Evolutionary conservation across 208 protist genomes (phyloP).

Genomic region (Crithidia fasciculata): DNA sequence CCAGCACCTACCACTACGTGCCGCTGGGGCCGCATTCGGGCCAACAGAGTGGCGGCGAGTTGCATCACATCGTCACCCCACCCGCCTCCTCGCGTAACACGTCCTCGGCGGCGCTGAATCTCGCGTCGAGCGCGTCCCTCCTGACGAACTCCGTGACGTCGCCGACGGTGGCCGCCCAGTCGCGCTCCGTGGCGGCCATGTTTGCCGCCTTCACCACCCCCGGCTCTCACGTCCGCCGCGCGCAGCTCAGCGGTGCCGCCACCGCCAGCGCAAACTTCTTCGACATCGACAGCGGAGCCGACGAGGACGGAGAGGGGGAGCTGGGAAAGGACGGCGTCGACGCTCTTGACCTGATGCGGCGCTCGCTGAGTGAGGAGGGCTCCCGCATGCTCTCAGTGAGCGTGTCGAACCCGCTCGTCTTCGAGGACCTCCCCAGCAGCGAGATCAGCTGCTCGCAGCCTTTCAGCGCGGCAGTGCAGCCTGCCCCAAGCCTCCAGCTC

Average conservation of each 20-base stretch:
- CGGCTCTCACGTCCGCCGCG: neutral
- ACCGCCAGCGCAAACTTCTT: neutral
- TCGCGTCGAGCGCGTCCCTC: constrained; percentile 14
- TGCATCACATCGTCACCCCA: constrained; percentile 15
- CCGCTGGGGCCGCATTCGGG: constrained; percentile 2
- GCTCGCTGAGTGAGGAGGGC: constrained; percentile 10
- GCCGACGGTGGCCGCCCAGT: constrained; percentile 5
- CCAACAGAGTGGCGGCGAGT: neutral
- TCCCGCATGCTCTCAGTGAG: constrained; percentile 14
- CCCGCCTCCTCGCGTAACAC: constrained; percentile 1
- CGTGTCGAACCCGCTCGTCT: constrained; percentile 16
- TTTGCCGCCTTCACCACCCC: constrained; percentile 13
- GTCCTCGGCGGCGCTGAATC: constrained; percentile 3
- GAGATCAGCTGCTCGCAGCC: constrained; percentile 22
- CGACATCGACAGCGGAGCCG: constrained; percentile 16
- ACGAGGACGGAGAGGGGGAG: constrained; percentile 7
- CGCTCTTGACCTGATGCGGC: neutral
- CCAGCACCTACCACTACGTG: constrained; percentile 5
- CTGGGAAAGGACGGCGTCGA: neutral
- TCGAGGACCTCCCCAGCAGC: constrained; percentile 19
- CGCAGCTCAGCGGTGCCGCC: neutral
- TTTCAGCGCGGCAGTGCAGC: constrained; percentile 12
- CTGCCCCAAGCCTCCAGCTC: constrained; percentile 17
- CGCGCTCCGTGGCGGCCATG: constrained; percentile 9
- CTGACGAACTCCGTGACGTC: constrained; percentile 18